Percentiles rank a stretch among this genome's conserved stretches.
These are phyloP conservation scores for Aegilops umbellulata DNA, from an alignment of 176 grass and related monocot genomes.

Conservation along the genomic window DNA sequence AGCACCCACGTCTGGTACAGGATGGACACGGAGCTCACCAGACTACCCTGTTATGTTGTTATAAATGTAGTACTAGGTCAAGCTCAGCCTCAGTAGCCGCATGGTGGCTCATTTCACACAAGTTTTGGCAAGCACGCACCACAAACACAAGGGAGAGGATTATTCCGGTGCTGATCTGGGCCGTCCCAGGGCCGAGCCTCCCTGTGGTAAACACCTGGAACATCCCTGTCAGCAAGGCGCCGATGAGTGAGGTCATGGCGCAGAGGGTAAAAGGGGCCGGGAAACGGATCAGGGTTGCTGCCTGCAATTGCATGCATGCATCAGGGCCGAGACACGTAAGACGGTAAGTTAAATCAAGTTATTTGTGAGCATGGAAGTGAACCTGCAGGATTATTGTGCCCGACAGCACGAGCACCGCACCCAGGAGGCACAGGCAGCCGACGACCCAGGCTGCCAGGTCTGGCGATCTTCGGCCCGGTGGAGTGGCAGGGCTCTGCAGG, in stretches of 20 bases:
- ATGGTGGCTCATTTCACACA: no score
- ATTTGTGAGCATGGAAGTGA: neutral
- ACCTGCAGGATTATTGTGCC: slow-evolving; percentile 63
- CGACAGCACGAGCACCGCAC: slow-evolving; percentile 54
- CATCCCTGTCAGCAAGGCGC: slow-evolving; percentile 49
- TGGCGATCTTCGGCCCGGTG: neutral
- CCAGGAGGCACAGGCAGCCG: slow-evolving; percentile 57
- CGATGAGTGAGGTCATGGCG: slow-evolving; percentile 55
- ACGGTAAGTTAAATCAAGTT: neutral
- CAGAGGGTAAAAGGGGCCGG: slow-evolving; percentile 58
- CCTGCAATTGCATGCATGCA: slow-evolving; percentile 34
- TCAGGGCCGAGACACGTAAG: neutral
- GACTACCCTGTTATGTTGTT: slow-evolving; percentile 37
- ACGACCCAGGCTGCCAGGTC: slow-evolving; percentile 35
- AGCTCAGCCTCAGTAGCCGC: neutral
- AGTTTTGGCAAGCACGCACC: slow-evolving; percentile 26
- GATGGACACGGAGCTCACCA: slow-evolving; percentile 50
- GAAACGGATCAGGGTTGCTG: slow-evolving; percentile 65
- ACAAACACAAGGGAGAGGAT: slow-evolving; percentile 43
- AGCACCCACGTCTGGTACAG: slow-evolving; percentile 72
- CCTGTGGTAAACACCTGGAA: slow-evolving; percentile 52
- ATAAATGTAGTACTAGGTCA: neutral
- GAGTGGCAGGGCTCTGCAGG: slow-evolving; percentile 50
- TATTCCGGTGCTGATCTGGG: slow-evolving; percentile 38
- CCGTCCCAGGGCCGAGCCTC: slow-evolving; percentile 43